phyloP scores from a whole-genome alignment of 192 early-diverging fungal genomes.

The Endogone sp. region DNA sequence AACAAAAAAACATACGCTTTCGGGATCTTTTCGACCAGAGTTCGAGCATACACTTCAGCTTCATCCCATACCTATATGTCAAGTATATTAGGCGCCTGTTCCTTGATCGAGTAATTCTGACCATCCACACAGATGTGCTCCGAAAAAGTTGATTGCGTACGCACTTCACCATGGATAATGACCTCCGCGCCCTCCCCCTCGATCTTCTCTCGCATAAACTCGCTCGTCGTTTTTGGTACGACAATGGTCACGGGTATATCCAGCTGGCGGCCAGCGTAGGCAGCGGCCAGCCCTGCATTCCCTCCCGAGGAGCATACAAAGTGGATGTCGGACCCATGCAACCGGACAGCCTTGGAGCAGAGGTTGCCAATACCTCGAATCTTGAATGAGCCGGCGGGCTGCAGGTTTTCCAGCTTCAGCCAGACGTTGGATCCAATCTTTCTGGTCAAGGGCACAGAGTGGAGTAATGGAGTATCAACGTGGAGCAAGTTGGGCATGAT shows the following conservation, averaged over 20 bases:
- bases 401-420: slow-evolving; percentile 75
- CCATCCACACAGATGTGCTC: neutral
- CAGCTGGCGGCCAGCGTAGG: slow-evolving; percentile 62
- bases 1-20: slow-evolving; percentile 35
- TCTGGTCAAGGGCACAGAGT: slow-evolving; percentile 38
- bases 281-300: slow-evolving; percentile 64
- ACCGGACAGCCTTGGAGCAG: slow-evolving; percentile 43
- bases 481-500: slow-evolving; percentile 24
- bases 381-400: slow-evolving; percentile 75
- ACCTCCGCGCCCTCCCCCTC: slow-evolving; percentile 56
- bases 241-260: slow-evolving; percentile 52
- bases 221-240: slow-evolving; percentile 42
- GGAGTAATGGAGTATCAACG: slow-evolving; percentile 42
- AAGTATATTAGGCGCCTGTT: neutral
- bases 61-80: slow-evolving; percentile 33
- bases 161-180: slow-evolving; percentile 43
- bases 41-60: slow-evolving; percentile 36
- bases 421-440: slow-evolving; percentile 49
- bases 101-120: neutral
- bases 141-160: neutral
- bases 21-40: slow-evolving; percentile 31
- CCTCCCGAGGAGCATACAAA: slow-evolving; percentile 57
- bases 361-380: slow-evolving; percentile 65
- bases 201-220: slow-evolving; percentile 51
- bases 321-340: slow-evolving; percentile 35